Conservation (phyloP, 306 rosid genomes). For the Dicorynia guianensis region DNA sequence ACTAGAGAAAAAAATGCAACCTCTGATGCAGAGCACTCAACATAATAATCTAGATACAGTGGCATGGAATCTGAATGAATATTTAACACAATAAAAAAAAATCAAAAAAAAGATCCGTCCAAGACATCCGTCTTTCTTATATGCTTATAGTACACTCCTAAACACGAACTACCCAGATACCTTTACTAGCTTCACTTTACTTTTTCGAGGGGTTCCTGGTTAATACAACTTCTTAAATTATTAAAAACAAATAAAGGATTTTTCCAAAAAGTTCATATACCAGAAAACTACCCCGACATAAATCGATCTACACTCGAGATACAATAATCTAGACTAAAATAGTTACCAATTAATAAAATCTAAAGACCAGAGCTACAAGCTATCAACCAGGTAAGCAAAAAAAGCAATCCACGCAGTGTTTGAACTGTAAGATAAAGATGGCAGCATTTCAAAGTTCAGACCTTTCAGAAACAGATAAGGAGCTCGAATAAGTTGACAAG, state of each 20-base stretch:
- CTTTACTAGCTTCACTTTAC: slow-evolving; percentile 1
- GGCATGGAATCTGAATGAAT: neutral
- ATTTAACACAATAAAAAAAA: neutral
- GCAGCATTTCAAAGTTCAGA: neutral
- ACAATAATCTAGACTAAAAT: neutral
- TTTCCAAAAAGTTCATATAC: neutral
- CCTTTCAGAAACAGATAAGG: slow-evolving; percentile 29
- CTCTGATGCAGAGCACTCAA: neutral
- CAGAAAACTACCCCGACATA: slow-evolving; percentile 1
- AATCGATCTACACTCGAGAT: slow-evolving; percentile 3
- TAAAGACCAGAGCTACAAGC: neutral
- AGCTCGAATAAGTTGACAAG: slow-evolving; percentile 9
- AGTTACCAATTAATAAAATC: neutral
- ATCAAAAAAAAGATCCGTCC: slow-evolving; percentile 2
- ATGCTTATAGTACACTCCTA: neutral
- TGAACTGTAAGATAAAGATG: too few species aligned
- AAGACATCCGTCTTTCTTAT: neutral
- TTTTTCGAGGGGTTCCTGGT: neutral
- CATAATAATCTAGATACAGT: neutral
- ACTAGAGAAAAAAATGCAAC: neutral
- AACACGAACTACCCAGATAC: slow-evolving; percentile 8
- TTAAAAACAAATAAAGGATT: too few species aligned
- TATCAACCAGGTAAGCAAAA: neutral
- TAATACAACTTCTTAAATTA: neutral
- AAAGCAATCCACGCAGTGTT: neutral